Evolutionary conservation across 2,329 filamentous ascomycete genomes (phyloP), one percentile per base, ranked within the genome.

Genomic region (Aureobasidium leucospermi): DNA sequence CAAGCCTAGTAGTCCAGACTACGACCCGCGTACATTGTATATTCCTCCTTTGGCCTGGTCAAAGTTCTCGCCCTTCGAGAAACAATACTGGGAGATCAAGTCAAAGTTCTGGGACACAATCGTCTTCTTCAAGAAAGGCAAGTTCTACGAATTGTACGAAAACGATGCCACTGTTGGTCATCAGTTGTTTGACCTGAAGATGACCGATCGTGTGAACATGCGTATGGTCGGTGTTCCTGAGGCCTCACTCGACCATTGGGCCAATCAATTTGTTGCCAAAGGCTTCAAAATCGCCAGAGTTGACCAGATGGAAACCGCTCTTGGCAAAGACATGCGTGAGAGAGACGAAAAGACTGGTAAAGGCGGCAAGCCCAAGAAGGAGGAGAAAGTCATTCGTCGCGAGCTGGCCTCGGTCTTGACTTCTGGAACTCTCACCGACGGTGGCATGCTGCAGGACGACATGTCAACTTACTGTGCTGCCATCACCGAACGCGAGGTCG

Each of bases 91-190:
- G 94, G 90, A 96, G 68, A 97, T 99, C 73, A 99, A 99, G 76
- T 89, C 92, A 73, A 96, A 96, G 67, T 89, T 95, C 65, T 97
- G 90, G 89, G 91, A 96, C 65, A 96, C 92, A 0, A 87, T 99
- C 47, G 93, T 99, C 15, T 99, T 99, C 75, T 99, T 99, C 85
- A 99, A 97, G 75, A 99, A 99, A 79, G 94, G 94, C 68, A 99
- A 99, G 68, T 99, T 99, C 74, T 99, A 96, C 70, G 94, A 99
- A 71, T 81, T 99, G 0, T 99, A 97, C 69, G 94, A 99, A 72
- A 96, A 96, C 62, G 94, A 99, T 74, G 94, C 94, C 5, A 96
- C 93, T 0, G 87, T 97, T 59, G 94, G 94, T 4, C 92, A 99
- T 70, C 94, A 97, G 71, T 80, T 96, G 15, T 99, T 99, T 67